Conservation (phyloP, 176 grass and related monocot genomes). For the Chrysopogon serrulatus region DNA sequence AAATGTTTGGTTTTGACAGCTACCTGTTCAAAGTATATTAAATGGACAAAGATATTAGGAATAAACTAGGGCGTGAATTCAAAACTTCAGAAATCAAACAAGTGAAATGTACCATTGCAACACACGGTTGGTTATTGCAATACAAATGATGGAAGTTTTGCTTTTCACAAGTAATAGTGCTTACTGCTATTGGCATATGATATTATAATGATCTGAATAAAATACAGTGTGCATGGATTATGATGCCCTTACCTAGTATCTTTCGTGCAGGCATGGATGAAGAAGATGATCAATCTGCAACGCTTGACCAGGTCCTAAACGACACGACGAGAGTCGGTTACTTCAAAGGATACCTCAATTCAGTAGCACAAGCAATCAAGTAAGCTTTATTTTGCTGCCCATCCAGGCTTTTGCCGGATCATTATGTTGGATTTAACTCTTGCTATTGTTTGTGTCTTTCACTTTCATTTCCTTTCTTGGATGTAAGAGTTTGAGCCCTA, state of each 20-base stretch:
- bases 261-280: slow-evolving; percentile 86
- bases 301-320: slow-evolving; percentile 57
- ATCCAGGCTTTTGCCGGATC: too few relatives aligned
- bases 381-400: slow-evolving; percentile 21
- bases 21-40: not conserved
- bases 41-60: not conserved
- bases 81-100: not conserved
- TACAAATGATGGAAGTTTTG: not conserved
- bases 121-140: not conserved
- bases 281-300: slow-evolving; percentile 65
- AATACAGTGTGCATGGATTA: not conserved
- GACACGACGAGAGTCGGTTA: slow-evolving; percentile 75
- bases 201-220: not conserved
- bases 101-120: not conserved
- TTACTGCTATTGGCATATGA: not conserved
- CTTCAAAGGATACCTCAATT: slow-evolving; percentile 71
- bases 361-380: slow-evolving; percentile 76
- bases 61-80: not conserved
- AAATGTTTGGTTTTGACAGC: slow-evolving; percentile 5
- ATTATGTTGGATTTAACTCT: too few relatives aligned
- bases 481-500: too few relatives aligned
- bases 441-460: too few relatives aligned
- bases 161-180: not conserved
- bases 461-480: too few relatives aligned
- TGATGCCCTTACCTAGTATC: slow-evolving; percentile 14